Percentiles rank a stretch among this genome's conserved stretches.
phyloP scores from a whole-genome alignment of 169 alveolate genomes.

The Plasmodium cynomolgi region DNA sequence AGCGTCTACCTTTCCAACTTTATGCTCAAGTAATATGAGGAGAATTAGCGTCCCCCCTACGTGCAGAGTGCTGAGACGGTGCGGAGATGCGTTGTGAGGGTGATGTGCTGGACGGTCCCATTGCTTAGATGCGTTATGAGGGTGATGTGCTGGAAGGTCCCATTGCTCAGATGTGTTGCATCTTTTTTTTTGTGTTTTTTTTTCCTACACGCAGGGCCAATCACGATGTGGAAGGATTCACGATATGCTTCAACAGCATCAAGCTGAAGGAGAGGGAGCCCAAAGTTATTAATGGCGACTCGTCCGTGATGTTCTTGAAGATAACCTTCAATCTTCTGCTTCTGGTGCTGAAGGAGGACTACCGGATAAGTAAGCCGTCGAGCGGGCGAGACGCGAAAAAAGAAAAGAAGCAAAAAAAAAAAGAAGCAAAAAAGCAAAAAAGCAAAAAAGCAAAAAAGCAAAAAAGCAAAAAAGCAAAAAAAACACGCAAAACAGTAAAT shows the following conservation, averaged over 20 bases:
- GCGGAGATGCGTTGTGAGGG: neutral
- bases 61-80: neutral
- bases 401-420: no score
- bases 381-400: neutral
- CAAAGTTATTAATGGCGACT: conserved; percentile 8
- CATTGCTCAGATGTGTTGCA: neutral
- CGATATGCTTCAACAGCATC: conserved; percentile 36
- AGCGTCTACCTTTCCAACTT: conserved; percentile 35
- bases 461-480: neutral
- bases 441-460: neutral
- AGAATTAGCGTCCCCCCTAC: neutral
- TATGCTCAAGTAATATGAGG: conserved; percentile 58
- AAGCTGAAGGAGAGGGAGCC: conserved; percentile 53
- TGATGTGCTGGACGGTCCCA: neutral
- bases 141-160: neutral
- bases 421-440: no score
- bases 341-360: conserved; percentile 51
- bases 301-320: conserved; percentile 45
- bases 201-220: conserved; percentile 3
- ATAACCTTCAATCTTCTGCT: conserved; percentile 43
- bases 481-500: neutral
- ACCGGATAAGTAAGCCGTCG: conserved; percentile 27
- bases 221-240: conserved; percentile 62
- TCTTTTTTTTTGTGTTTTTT: neutral
- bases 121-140: neutral